Conservation (phyloP, 2,329 filamentous ascomycete genomes). For the Clonostachys rhizophaga region DNA sequence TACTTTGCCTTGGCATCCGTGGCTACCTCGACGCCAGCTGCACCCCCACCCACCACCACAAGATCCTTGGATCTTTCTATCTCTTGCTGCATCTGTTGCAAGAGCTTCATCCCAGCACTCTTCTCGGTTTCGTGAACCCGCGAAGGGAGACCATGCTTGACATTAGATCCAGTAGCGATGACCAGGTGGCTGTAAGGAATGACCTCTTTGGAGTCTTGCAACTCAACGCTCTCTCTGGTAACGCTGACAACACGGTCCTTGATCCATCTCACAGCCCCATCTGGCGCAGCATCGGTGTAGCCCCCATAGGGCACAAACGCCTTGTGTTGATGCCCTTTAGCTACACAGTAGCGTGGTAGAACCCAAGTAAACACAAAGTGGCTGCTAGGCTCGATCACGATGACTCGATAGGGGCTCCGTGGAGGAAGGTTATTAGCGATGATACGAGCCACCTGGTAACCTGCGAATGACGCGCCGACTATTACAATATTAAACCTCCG, state of each 20-base stretch:
- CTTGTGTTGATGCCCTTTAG: conserved; percentile 46
- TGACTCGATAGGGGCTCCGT: conserved; percentile 35
- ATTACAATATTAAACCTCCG: conserved; percentile 35
- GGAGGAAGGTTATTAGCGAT: conserved; percentile 38
- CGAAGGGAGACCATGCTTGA: conserved; percentile 31
- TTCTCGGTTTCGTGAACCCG: conserved; percentile 38
- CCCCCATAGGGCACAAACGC: conserved; percentile 56
- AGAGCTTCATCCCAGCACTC: conserved; percentile 18
- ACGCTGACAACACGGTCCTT: conserved; percentile 34
- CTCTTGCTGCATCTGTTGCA: conserved; percentile 37
- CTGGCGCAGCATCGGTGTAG: conserved; percentile 15
- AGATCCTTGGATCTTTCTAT: conserved; percentile 36
- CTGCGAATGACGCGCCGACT: conserved; percentile 49
- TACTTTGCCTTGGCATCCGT: conserved; percentile 53
- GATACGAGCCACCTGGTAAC: conserved; percentile 34
- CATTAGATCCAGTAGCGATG: conserved; percentile 48
- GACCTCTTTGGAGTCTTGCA: conserved; percentile 32
- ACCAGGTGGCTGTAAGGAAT: conserved; percentile 50
- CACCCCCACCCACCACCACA: conserved; percentile 53
- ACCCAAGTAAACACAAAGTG: conserved; percentile 51
- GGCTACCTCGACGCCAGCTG: conserved; percentile 57
- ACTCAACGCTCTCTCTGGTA: conserved; percentile 24
- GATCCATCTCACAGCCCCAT: conserved; percentile 25
- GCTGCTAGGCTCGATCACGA: conserved; percentile 49
- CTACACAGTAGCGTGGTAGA: conserved; percentile 52